A percentile compares a stretch with the other conserved stretches of the same genome.
Conservation (phyloP, 2,329 filamentous ascomycete genomes). For the Exutisphaerella laricina region DNA sequence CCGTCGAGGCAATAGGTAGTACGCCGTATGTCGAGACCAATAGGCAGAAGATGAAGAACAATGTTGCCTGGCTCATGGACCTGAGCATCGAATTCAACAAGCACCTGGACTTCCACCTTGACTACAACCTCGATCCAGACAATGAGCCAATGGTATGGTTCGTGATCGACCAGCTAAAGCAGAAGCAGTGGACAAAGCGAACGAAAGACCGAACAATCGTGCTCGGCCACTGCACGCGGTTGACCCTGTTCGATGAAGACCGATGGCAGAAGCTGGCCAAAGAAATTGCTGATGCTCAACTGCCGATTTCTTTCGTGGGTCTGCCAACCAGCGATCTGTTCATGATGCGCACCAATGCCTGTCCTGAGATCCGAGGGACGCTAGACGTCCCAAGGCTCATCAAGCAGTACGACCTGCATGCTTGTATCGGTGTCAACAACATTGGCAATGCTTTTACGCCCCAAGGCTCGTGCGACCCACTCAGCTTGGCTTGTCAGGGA, state of each 20-base stretch:
- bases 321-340: constrained; percentile 66
- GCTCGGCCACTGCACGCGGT: constrained; percentile 63
- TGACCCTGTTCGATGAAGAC: constrained; percentile 50
- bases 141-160: constrained; percentile 50
- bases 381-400: constrained; percentile 58
- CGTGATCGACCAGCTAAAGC: constrained; percentile 49
- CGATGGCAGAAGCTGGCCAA: constrained; percentile 48
- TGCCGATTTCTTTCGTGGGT: constrained; percentile 63
- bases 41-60: constrained; percentile 45
- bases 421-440: constrained; percentile 63
- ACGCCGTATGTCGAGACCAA: constrained; percentile 64
- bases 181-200: constrained; percentile 45
- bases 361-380: constrained; percentile 49
- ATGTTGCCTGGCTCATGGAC: constrained; percentile 59
- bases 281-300: constrained; percentile 42
- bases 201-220: constrained; percentile 46
- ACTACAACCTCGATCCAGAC: constrained; percentile 57
- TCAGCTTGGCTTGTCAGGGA: constrained; percentile 56
- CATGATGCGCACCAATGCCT: constrained; percentile 55
- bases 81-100: constrained; percentile 47
- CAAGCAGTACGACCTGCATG: constrained; percentile 51
- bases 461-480: constrained; percentile 60
- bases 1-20: constrained; percentile 58
- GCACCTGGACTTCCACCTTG: constrained; percentile 66
- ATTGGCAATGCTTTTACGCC: constrained; percentile 71